Evolutionary conservation across 2,329 filamentous ascomycete genomes (phyloP).

Genomic region (Colletotrichum sp.): DNA sequence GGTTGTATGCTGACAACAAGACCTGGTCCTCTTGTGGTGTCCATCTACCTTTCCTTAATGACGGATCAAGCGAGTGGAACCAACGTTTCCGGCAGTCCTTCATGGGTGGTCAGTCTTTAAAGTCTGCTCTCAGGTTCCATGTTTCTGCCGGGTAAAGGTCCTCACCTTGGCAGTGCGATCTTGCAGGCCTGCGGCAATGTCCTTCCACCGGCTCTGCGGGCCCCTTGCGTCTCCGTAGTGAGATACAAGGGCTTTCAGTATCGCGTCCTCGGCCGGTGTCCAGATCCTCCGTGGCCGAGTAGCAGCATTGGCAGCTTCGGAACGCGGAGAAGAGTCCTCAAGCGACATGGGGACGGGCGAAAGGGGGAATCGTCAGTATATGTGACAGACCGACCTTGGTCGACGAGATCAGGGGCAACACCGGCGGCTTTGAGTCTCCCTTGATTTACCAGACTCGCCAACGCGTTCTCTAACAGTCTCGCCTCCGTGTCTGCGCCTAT

Average conservation of each 20-base stretch:
- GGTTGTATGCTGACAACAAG: constrained; percentile 30
- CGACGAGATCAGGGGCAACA: not conserved
- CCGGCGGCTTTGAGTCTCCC: not conserved
- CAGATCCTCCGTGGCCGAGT: constrained; percentile 26
- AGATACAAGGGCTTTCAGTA: constrained; percentile 28
- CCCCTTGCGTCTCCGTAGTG: constrained; percentile 31
- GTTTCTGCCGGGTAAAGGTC: not conserved
- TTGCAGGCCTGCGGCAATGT: constrained; percentile 28
- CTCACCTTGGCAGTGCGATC: constrained; percentile 24
- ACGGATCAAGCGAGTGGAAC: constrained; percentile 34
- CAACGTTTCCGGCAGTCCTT: constrained; percentile 35
- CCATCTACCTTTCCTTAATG: constrained; percentile 31
- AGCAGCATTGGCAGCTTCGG: not conserved
- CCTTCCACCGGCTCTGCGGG: constrained; percentile 31
- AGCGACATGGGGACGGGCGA: not conserved
- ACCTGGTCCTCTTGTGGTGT: constrained; percentile 32
- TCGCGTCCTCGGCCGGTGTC: constrained; percentile 30
- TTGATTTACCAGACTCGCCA: not conserved
- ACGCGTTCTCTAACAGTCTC: not conserved
- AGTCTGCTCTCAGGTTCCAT: not conserved
- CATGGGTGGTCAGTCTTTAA: too few relatives aligned
- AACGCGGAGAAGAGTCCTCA: not conserved
- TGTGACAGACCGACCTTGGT: not conserved
- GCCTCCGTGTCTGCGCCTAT: not conserved
- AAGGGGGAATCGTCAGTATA: not conserved